phyloP scores from a whole-genome alignment of 1,284 basidiomycete species.

The Malassezia restricta region DNA sequence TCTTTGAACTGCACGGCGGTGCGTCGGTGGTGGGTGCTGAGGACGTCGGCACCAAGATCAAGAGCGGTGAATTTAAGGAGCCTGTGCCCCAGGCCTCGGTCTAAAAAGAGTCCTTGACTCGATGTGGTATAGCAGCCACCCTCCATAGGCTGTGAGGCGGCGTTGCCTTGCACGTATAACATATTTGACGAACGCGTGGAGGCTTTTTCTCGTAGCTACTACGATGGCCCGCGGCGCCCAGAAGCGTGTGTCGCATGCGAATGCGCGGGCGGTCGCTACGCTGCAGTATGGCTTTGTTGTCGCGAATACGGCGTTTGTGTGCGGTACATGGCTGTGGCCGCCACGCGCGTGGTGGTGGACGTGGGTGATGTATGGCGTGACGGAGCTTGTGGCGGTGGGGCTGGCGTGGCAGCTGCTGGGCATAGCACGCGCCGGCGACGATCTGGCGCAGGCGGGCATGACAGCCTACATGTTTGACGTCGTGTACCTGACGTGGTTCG shows the following conservation, averaged over 20 bases:
- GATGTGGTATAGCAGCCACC: background rate
- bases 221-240: slow-evolving; percentile 19
- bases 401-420: slow-evolving; percentile 32
- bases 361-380: slow-evolving; percentile 25
- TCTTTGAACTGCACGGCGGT: slow-evolving; percentile 88
- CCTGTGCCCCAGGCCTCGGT: slow-evolving; percentile 69
- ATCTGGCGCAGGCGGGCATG: slow-evolving; percentile 40
- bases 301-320: slow-evolving; percentile 31
- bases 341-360: slow-evolving; percentile 7
- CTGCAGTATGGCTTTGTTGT: slow-evolving; percentile 34
- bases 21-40: slow-evolving; percentile 48
- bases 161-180: background rate
- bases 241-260: slow-evolving; percentile 30
- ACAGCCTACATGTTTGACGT: slow-evolving; percentile 46
- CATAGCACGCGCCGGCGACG: slow-evolving; percentile 43
- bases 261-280: slow-evolving; percentile 25
- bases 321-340: slow-evolving; percentile 17
- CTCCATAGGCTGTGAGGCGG: too few relatives aligned
- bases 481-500: slow-evolving; percentile 47
- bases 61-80: slow-evolving; percentile 77
- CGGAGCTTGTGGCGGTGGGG: slow-evolving; percentile 34
- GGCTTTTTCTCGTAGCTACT: background rate
- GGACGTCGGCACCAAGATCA: slow-evolving; percentile 78
- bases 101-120: slow-evolving; percentile 19
- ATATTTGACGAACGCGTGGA: background rate